Percentiles rank a stretch among this genome's conserved stretches.
Conservation (phyloP, 208 protist species). For the Trypanosoma lewisi region DNA sequence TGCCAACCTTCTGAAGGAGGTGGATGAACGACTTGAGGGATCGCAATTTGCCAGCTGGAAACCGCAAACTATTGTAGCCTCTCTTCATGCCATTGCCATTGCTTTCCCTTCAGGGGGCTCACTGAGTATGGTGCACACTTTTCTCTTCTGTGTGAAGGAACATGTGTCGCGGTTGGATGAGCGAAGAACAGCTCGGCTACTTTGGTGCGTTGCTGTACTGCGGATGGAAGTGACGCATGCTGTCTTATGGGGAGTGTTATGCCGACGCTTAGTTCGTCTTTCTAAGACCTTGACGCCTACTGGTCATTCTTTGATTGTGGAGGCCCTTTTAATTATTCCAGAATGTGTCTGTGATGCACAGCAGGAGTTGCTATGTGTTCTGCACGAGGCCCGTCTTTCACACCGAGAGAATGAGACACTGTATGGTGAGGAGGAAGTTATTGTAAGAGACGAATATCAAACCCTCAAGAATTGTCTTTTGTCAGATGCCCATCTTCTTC, state of each 20-base stretch:
- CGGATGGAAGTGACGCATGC: constrained; percentile 15
- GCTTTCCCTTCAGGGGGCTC: constrained; percentile 21
- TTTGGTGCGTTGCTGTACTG: constrained; percentile 71
- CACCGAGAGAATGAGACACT: not conserved
- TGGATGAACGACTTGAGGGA: constrained; percentile 37
- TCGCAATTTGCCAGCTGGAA: constrained; percentile 43
- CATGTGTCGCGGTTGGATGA: constrained; percentile 45
- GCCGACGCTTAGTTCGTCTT: constrained; percentile 41
- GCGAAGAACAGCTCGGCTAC: constrained; percentile 38
- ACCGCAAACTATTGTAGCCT: constrained; percentile 40
- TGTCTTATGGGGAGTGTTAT: constrained; percentile 52
- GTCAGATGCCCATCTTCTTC: constrained; percentile 19
- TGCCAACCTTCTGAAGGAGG: constrained; percentile 24
- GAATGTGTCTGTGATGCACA: constrained; percentile 31
- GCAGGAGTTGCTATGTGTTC: constrained; percentile 28
- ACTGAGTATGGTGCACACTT: constrained; percentile 33
- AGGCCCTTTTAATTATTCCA: constrained; percentile 45
- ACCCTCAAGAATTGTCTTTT: constrained; percentile 14
- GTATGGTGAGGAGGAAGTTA: constrained; percentile 3
- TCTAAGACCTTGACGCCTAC: constrained; percentile 35
- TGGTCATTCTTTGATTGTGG: constrained; percentile 42
- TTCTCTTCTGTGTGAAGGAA: constrained; percentile 39
- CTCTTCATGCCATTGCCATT: constrained; percentile 52
- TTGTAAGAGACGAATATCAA: constrained; percentile 10
- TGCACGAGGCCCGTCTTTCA: constrained; percentile 5